Percentiles rank a stretch among this genome's conserved stretches.
These are phyloP conservation scores for Gentiana dahurica DNA, from an alignment of 257 asterid species.

Conservation along the genomic window DNA sequence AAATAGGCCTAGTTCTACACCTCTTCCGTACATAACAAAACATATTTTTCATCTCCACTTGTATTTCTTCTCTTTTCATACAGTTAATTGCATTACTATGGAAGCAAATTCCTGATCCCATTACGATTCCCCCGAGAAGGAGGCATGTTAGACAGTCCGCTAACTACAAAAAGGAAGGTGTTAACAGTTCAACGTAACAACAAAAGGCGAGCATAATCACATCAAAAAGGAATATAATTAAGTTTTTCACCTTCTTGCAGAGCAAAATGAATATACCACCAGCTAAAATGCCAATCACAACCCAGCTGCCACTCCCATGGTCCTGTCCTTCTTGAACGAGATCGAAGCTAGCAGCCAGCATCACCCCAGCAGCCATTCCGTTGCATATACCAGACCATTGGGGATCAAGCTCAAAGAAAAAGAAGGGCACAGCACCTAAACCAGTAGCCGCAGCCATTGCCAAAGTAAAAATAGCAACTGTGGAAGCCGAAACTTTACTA, in stretches of 20 bases:
- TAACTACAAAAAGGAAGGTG: no score
- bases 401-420: slow-evolving; percentile 92
- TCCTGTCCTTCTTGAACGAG: slow-evolving; percentile 95
- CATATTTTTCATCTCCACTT: no score
- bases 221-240: slow-evolving; percentile 2
- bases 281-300: slow-evolving; percentile 74
- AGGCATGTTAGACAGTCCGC: no score
- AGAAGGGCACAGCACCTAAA: slow-evolving; percentile 93
- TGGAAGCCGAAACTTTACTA: slow-evolving; percentile 65
- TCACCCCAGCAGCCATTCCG: slow-evolving; percentile 98
- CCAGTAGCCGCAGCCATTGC: slow-evolving; percentile 99
- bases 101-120: no score
- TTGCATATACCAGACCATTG: slow-evolving; percentile 98
- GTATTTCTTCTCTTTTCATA: no score
- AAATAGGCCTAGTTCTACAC: no score
- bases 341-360: slow-evolving; percentile 99
- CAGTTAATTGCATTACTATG: no score
- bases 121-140: no score
- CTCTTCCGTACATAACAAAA: no score
- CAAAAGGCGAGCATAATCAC: background rate
- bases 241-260: slow-evolving; percentile 72
- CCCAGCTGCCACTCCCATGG: slow-evolving; percentile 98
- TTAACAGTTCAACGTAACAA: no score
- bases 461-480: slow-evolving; percentile 79
- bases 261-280: slow-evolving; percentile 93